These are phyloP conservation scores for Backusella psychrophila DNA, from an alignment of 192 early-diverging fungal genomes.

Conservation along the genomic window DNA sequence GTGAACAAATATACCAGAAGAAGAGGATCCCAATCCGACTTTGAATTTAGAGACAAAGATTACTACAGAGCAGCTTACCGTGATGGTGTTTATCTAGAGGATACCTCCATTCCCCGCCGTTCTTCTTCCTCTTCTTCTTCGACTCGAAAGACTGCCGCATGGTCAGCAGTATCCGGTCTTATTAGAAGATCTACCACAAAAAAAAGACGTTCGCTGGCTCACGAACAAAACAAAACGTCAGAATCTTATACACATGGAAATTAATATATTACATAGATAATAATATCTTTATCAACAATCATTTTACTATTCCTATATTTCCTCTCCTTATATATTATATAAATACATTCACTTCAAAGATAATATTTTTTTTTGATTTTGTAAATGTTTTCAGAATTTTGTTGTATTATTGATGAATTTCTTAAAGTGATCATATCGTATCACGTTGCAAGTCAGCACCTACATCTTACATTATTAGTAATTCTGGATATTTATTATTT, in stretches of 20 bases:
- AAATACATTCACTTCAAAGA: not conserved
- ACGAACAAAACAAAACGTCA: slow-evolving; percentile 10
- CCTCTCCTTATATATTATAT: not conserved
- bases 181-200: not conserved
- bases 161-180: not conserved
- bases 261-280: not conserved
- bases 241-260: slow-evolving; percentile 4
- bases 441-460: slow-evolving; percentile 5
- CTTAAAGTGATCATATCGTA: not conserved
- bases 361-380: not conserved
- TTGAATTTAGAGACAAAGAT: slow-evolving; percentile 15
- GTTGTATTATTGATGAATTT: not conserved
- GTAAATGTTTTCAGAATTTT: not conserved
- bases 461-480: not conserved
- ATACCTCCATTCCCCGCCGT: not conserved
- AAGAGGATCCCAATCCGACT: slow-evolving; percentile 14
- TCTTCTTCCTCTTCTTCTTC: slow-evolving; percentile 10
- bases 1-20: slow-evolving; percentile 25
- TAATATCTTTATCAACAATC: not conserved
- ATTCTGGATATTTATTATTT: slow-evolving; percentile 1
- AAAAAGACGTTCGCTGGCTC: slow-evolving; percentile 5
- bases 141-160: not conserved
- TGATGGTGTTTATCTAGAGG: slow-evolving; percentile 21
- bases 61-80: slow-evolving; percentile 15
- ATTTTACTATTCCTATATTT: not conserved